These are phyloP conservation scores for Mycena rebaudengoi DNA, from an alignment of 768 basidiomycete genomes.

Conservation along the genomic window DNA sequence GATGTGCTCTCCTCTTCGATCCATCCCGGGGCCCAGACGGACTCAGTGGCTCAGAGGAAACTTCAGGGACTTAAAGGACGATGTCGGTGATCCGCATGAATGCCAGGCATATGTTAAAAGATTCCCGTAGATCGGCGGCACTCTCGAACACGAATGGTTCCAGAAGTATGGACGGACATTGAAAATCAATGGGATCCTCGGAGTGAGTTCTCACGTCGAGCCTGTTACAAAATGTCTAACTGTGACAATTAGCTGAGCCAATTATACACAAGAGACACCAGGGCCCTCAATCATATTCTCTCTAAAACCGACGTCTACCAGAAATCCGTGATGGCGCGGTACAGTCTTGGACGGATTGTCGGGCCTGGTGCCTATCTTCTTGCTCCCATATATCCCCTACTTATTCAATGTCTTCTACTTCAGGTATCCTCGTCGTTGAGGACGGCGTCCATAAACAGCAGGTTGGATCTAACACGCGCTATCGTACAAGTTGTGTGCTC, in stretches of 20 bases:
- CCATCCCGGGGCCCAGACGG: too few species aligned
- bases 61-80: too few species aligned
- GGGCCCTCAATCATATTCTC: constrained; percentile 72
- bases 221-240: too few species aligned
- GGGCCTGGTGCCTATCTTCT: constrained; percentile 43
- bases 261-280: constrained; percentile 66
- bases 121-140: too few species aligned
- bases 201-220: not conserved
- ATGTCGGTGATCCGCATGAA: too few species aligned
- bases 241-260: not conserved
- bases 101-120: too few species aligned
- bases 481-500: not conserved
- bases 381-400: not conserved
- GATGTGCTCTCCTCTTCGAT: too few species aligned
- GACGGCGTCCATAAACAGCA: constrained; percentile 57
- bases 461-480: constrained; percentile 32
- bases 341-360: constrained; percentile 49
- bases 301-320: constrained; percentile 62
- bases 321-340: constrained; percentile 56
- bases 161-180: not conserved
- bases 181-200: not conserved
- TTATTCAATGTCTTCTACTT: not conserved
- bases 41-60: too few species aligned
- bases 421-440: constrained; percentile 62
- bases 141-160: too few species aligned